These are phyloP conservation scores for Asterophora lycoperdoides DNA, from an alignment of 768 basidiomycete genomes.

Conservation along the genomic window DNA sequence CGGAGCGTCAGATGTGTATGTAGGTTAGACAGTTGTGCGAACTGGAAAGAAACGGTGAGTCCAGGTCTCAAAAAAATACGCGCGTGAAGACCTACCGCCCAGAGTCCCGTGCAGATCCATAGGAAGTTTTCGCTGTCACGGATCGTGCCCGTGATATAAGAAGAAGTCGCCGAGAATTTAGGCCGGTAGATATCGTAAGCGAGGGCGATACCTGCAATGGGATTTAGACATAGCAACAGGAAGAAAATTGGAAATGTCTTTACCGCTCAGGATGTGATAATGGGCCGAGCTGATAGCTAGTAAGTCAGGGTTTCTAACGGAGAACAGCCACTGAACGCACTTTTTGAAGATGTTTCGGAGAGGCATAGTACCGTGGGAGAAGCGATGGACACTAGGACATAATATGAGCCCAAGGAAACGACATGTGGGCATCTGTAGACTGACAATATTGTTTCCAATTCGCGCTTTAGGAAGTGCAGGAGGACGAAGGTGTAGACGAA, in stretches of 20 bases:
- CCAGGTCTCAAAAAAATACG: not conserved
- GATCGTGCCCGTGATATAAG: constrained; percentile 57
- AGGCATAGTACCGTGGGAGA: constrained; percentile 95
- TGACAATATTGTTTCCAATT: constrained; percentile 87
- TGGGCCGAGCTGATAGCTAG: constrained; percentile 64
- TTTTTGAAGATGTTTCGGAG: constrained; percentile 83
- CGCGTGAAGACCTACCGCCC: constrained; percentile 56
- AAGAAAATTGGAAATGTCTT: constrained; percentile 2
- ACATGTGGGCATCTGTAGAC: not conserved
- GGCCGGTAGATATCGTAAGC: constrained; percentile 82
- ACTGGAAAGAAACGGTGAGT: constrained; percentile 43
- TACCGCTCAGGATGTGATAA: constrained; percentile 79
- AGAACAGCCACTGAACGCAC: constrained; percentile 37
- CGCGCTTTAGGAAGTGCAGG: constrained; percentile 88
- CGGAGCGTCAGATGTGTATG: constrained; percentile 79
- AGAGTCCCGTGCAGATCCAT: constrained; percentile 58
- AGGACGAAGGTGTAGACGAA: constrained; percentile 73
- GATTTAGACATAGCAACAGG: not conserved
- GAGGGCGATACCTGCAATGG: constrained; percentile 58
- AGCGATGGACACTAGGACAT: constrained; percentile 74
- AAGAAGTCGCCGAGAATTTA: constrained; percentile 61
- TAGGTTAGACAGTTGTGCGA: constrained; percentile 81
- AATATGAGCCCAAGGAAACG: not conserved
- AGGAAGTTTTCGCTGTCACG: constrained; percentile 68
- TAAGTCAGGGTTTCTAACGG: not conserved